These are phyloP conservation scores for Dinochytrium kinnereticum DNA, from an alignment of 371 early-diverging fungal genomes.

Conservation along the genomic window DNA sequence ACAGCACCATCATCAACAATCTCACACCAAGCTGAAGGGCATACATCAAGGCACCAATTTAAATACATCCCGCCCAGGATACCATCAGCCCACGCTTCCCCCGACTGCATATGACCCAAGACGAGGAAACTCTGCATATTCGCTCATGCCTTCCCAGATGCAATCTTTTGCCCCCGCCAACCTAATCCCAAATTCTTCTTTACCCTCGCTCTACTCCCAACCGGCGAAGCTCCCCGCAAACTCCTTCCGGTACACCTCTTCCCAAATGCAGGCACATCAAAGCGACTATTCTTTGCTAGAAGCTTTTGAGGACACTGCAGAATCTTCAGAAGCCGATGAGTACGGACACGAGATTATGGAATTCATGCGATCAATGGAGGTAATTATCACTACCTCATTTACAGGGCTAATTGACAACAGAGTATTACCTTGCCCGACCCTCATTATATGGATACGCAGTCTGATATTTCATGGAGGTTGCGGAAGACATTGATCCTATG, in stretches of 20 bases:
- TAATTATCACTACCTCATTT: not conserved
- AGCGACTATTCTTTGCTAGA: constrained; percentile 9
- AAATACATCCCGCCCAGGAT: not conserved
- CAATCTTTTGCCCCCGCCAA: not conserved
- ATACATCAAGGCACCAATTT: not conserved
- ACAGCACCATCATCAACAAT: not conserved
- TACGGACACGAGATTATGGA: constrained; percentile 41
- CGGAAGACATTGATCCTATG: constrained; percentile 69
- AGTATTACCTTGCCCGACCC: constrained; percentile 40
- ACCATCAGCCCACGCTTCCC: not conserved
- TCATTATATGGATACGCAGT: constrained; percentile 61
- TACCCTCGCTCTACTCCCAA: not conserved
- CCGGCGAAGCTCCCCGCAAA: not conserved
- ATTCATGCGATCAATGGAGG: constrained; percentile 42
- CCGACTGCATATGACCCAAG: constrained; percentile 5
- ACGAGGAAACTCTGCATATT: too few species aligned
- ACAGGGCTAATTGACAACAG: constrained; percentile 10
- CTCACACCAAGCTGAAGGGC: not conserved
- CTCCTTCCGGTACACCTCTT: not conserved
- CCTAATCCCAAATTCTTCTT: not conserved
- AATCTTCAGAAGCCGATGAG: constrained; percentile 35
- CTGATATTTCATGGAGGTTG: constrained; percentile 68
- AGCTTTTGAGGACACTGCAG: constrained; percentile 30
- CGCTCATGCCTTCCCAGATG: not conserved
- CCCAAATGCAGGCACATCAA: not conserved